Conservation (phyloP, 257 asterid genomes). For the Solanum etuberosum region DNA sequence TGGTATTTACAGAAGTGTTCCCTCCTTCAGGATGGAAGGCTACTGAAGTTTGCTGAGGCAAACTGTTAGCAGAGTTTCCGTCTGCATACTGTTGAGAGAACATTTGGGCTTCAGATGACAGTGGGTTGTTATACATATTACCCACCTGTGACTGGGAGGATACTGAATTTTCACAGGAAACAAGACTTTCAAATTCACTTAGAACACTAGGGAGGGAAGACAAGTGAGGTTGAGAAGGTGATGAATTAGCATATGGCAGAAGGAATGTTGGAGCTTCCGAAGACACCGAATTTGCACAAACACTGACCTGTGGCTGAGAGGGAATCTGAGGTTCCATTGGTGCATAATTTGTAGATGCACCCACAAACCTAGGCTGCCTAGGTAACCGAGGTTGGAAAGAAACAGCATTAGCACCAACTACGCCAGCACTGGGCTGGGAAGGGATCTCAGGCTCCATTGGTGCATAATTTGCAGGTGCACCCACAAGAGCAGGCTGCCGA, state of each 20-base stretch:
- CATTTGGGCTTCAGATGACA: constrained; percentile 15
- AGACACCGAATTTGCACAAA: neutral
- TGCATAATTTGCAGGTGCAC: neutral
- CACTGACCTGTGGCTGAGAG: constrained; percentile 2
- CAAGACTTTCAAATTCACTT: neutral
- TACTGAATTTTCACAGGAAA: neutral
- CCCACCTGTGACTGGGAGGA: constrained; percentile 1
- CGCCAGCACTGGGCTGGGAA: constrained; percentile 6
- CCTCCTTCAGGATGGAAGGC: constrained; percentile 8
- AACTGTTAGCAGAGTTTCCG: constrained; percentile 7
- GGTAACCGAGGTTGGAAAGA: constrained; percentile 5
- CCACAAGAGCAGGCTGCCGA: constrained; percentile 4
- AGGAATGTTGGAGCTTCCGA: neutral
- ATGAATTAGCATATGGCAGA: neutral
- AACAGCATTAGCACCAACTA: constrained; percentile 7
- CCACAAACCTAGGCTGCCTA: constrained; percentile 5
- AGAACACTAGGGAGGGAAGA: constrained; percentile 3
- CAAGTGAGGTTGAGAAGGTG: constrained; percentile 4
- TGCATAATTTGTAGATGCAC: neutral
- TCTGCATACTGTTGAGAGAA: constrained; percentile 17
- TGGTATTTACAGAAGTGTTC: constrained; percentile 4
- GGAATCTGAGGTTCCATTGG: constrained; percentile 17
- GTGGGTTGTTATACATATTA: constrained; percentile 2
- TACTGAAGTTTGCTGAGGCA: constrained; percentile 9
- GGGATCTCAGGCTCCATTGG: constrained; percentile 14